phyloP scores from a whole-genome alignment of 495 filamentous ascomycete genomes.

The Parathielavia hyrcaniae region DNA sequence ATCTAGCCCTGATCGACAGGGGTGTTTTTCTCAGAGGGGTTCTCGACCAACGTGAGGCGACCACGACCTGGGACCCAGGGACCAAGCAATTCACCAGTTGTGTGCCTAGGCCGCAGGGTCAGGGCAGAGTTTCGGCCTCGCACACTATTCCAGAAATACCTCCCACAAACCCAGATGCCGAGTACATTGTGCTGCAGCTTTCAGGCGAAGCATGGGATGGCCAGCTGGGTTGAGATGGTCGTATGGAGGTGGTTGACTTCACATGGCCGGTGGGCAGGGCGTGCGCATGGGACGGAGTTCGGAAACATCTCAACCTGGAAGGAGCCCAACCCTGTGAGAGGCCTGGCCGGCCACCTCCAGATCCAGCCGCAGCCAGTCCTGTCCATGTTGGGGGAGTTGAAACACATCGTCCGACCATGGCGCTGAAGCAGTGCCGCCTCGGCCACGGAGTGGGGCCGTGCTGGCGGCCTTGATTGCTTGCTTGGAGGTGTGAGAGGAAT shows the following conservation, averaged over 20 bases:
- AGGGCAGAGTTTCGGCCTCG: background rate
- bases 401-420: constrained; percentile 10
- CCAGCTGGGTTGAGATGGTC: background rate
- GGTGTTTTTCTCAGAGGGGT: background rate
- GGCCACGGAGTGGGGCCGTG: background rate
- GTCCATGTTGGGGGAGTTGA: background rate
- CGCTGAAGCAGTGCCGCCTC: constrained; percentile 9
- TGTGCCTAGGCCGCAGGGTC: background rate
- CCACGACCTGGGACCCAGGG: background rate
- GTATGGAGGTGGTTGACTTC: too few relatives aligned
- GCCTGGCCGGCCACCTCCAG: background rate
- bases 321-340: background rate
- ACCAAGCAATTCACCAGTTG: background rate
- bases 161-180: background rate
- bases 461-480: constrained; percentile 4
- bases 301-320: too few relatives aligned
- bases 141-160: background rate
- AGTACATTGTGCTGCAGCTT: background rate
- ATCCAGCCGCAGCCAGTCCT: background rate
- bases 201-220: background rate
- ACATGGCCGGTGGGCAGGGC: too few relatives aligned
- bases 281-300: too few relatives aligned
- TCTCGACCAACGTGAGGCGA: constrained; percentile 12
- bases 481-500: background rate
- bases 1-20: background rate